A percentile compares a stretch with the other conserved stretches of the same genome.
Conservation (phyloP, 2,329 filamentous ascomycete genomes). For the Microdochium paspali region DNA sequence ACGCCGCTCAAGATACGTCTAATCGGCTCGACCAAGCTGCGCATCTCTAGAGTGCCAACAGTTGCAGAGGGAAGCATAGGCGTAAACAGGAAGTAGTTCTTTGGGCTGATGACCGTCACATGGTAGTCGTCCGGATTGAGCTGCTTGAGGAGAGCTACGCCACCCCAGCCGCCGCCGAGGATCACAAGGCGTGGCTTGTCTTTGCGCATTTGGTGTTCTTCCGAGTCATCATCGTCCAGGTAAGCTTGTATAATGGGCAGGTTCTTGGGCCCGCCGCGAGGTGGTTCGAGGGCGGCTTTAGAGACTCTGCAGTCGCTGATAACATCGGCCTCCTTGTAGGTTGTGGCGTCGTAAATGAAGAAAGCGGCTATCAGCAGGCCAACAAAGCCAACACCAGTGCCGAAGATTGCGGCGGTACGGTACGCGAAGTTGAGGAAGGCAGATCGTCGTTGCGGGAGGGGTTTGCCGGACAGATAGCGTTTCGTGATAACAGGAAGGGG, state of each 20-base stretch:
- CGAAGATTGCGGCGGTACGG: constrained; percentile 61
- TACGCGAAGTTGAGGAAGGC: constrained; percentile 50
- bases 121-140: constrained; percentile 89
- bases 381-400: constrained; percentile 64
- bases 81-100: constrained; percentile 96
- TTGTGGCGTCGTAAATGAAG: constrained; percentile 89
- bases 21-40: constrained; percentile 88
- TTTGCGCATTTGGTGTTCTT: constrained; percentile 60
- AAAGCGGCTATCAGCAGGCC: constrained; percentile 67
- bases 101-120: constrained; percentile 87
- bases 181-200: constrained; percentile 91
- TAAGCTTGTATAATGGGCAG: constrained; percentile 81
- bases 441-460: constrained; percentile 38
- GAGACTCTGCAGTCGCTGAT: constrained; percentile 74
- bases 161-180: constrained; percentile 89
- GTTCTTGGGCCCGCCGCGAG: constrained; percentile 85
- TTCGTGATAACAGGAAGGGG: constrained; percentile 8
- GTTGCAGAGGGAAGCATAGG: constrained; percentile 97
- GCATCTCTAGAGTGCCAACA: constrained; percentile 84
- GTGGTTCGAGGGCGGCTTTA: constrained; percentile 69
- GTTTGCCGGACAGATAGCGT: constrained; percentile 40
- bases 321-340: constrained; percentile 66
- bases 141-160: constrained; percentile 83
- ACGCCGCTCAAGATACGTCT: constrained; percentile 71
- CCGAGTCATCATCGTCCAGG: constrained; percentile 79